A percentile compares a stretch with the other conserved stretches of the same genome.
phyloP scores from a whole-genome alignment of 176 grass and related monocot genomes.

The sorghum (Sorghum bicolor) region DNA sequence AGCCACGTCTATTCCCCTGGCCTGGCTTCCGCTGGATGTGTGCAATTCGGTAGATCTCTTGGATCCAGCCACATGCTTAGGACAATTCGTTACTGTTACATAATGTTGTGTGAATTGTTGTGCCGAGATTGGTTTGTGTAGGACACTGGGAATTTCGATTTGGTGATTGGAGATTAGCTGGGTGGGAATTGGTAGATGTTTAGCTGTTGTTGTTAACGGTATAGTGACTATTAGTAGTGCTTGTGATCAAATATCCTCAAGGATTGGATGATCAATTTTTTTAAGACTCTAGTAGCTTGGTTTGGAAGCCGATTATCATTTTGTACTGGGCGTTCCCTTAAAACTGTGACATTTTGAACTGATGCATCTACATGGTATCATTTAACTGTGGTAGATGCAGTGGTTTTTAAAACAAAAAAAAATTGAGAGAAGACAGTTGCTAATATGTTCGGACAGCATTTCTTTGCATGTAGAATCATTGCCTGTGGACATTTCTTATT shows the following conservation, averaged over 20 bases:
- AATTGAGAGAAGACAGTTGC: neutral
- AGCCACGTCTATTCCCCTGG: neutral
- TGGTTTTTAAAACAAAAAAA: neutral
- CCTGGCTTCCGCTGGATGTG: neutral
- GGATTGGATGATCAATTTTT: neutral
- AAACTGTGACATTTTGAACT: neutral
- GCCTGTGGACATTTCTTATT: neutral
- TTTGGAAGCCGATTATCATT: neutral
- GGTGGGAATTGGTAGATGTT: neutral
- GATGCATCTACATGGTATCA: no score
- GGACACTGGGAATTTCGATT: neutral
- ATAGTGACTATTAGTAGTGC: neutral
- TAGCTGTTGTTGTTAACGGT: neutral
- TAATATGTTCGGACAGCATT: neutral
- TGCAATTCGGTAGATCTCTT: slow-evolving; percentile 8
- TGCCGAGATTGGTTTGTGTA: neutral
- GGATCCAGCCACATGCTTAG: neutral
- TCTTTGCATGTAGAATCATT: neutral
- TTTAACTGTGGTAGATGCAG: neutral
- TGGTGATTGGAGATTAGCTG: neutral
- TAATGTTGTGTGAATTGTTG: neutral
- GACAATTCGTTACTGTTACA: neutral
- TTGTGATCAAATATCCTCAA: neutral
- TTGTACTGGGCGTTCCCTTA: neutral
- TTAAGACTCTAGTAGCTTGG: neutral